Percentiles rank a stretch among this genome's conserved stretches.
These are phyloP conservation scores for Hyphopichia fennica DNA, from an alignment of 1,139 yeast genomes.

Conservation along the genomic window DNA sequence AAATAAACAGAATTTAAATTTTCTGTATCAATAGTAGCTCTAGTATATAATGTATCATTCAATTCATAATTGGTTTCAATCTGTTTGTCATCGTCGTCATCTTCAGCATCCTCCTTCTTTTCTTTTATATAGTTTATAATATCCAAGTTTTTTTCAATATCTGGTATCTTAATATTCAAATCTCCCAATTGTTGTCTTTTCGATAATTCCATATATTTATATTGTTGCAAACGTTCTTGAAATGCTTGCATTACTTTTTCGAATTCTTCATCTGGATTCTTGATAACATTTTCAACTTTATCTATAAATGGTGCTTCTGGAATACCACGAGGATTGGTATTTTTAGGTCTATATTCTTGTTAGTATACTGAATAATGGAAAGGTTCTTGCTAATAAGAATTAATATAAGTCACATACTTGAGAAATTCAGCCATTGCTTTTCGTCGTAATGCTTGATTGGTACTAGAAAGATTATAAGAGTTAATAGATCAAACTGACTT, in stretches of 20 bases:
- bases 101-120: constrained; percentile 34
- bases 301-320: constrained; percentile 96
- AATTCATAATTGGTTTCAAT: constrained; percentile 80
- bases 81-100: constrained; percentile 29
- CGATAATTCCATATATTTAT: constrained; percentile 84
- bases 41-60: constrained; percentile 87
- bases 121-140: constrained; percentile 62
- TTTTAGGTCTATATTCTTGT: constrained; percentile 41
- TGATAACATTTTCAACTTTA: constrained; percentile 72
- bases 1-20: constrained; percentile 59
- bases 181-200: constrained; percentile 69
- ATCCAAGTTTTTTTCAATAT: constrained; percentile 78
- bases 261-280: constrained; percentile 65
- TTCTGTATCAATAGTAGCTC: constrained; percentile 64
- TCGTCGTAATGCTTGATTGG: neutral
- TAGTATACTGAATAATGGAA: constrained; percentile 13
- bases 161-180: constrained; percentile 79
- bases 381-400: too few relatives aligned
- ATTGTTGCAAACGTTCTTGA: constrained; percentile 78
- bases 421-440: constrained; percentile 13
- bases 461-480: neutral
- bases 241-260: constrained; percentile 66
- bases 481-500: neutral
- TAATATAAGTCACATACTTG: constrained; percentile 15
- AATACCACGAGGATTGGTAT: constrained; percentile 85